Conservation (phyloP, 257 asterid genomes). For the Eustoma russellianum region DNA sequence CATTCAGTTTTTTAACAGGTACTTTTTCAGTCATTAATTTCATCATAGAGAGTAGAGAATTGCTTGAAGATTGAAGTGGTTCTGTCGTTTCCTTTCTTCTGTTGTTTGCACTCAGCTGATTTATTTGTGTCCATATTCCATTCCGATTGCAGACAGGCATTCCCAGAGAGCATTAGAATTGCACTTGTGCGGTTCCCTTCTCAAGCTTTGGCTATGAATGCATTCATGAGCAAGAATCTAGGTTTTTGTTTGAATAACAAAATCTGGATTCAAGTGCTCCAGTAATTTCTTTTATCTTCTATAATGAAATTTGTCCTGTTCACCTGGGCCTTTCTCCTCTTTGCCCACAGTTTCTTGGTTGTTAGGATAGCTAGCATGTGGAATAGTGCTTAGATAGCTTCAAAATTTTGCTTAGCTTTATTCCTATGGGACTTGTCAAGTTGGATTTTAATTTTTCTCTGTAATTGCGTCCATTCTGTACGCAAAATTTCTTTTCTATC, state of each 20-base stretch:
- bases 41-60: neutral
- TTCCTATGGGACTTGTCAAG: no score
- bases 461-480: no score
- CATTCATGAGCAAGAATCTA: conserved; percentile 62
- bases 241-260: conserved; percentile 63
- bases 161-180: conserved; percentile 27
- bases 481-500: no score
- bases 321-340: neutral
- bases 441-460: no score
- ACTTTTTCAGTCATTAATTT: conserved; percentile 8
- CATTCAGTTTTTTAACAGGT: conserved; percentile 36
- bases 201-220: conserved; percentile 57
- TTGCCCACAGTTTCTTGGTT: neutral
- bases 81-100: neutral
- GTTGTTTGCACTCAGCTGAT: conserved; percentile 2
- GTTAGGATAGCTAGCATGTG: neutral
- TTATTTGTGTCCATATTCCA: neutral
- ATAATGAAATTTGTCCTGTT: neutral
- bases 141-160: conserved; percentile 34
- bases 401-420: neutral
- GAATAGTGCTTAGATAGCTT: conserved; percentile 1
- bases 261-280: conserved; percentile 52
- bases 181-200: conserved; percentile 64
- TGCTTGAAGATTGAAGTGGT: neutral
- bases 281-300: conserved; percentile 17